phyloP scores from a whole-genome alignment of 164 flowering plant species.

The Magnolia changhungtana region DNA sequence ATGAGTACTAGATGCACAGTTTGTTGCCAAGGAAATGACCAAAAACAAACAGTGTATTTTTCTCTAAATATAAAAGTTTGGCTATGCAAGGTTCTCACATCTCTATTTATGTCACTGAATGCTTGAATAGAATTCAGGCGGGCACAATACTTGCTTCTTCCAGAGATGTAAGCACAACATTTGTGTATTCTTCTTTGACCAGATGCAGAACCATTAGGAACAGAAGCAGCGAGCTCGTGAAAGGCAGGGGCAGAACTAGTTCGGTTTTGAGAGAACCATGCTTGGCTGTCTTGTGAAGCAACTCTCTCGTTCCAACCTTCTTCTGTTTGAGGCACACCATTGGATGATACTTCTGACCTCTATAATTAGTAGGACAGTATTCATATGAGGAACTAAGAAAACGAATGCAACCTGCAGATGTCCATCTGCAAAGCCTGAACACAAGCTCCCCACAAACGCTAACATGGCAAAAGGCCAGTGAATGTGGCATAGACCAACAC shows the following conservation, averaged over 20 bases:
- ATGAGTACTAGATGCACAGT: too few relatives aligned
- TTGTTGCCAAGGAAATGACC: not conserved
- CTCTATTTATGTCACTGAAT: slow-evolving; percentile 87
- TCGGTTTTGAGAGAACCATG: slow-evolving; percentile 49
- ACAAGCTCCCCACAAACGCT: not conserved
- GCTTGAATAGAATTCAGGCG: slow-evolving; percentile 92
- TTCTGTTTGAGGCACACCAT: slow-evolving; percentile 47
- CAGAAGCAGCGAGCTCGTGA: slow-evolving; percentile 49
- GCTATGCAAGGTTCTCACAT: slow-evolving; percentile 52
- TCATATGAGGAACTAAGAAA: slow-evolving; percentile 3
- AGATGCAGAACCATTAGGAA: slow-evolving; percentile 43
- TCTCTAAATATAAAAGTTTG: not conserved
- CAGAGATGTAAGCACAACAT: slow-evolving; percentile 91
- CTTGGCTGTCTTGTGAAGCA: slow-evolving; percentile 38
- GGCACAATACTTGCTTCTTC: slow-evolving; percentile 70
- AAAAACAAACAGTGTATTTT: not conserved
- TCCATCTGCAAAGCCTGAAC: not conserved
- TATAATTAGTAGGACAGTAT: slow-evolving; percentile 13
- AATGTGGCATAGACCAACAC: not conserved
- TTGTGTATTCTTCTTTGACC: slow-evolving; percentile 55
- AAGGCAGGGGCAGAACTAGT: slow-evolving; percentile 58
- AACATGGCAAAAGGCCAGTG: not conserved
- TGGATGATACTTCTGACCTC: slow-evolving; percentile 60
- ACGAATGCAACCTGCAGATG: not conserved
- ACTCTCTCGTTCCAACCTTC: slow-evolving; percentile 62